A percentile compares a stretch with the other conserved stretches of the same genome.
Conservation (phyloP, 371 early-diverging fungal genomes). For the Phascolomyces articulosus region DNA sequence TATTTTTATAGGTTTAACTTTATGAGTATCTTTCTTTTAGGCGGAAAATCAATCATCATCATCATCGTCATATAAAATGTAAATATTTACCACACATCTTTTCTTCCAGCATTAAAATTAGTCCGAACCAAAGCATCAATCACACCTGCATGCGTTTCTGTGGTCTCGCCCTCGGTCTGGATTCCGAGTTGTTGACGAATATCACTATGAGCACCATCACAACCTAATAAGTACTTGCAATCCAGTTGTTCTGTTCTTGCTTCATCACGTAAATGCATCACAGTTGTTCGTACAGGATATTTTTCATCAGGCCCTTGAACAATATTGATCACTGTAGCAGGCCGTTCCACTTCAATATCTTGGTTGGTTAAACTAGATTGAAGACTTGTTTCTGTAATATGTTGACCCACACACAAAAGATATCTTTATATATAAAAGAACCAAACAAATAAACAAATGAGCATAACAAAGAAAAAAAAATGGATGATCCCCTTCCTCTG, state of each 20-base stretch:
- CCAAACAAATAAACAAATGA: no score
- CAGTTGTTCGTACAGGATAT: slow-evolving; percentile 37
- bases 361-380: slow-evolving; percentile 30
- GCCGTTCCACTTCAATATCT: slow-evolving; percentile 48
- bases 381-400: slow-evolving; percentile 46
- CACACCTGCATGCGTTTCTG: slow-evolving; percentile 47
- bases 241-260: slow-evolving; percentile 31
- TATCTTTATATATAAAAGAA: slow-evolving; percentile 19
- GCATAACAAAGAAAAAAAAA: no score
- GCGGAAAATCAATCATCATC: no score
- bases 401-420: slow-evolving; percentile 49
- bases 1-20: background rate
- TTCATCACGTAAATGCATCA: slow-evolving; percentile 39
- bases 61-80: background rate
- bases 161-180: slow-evolving; percentile 40
- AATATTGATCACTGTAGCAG: slow-evolving; percentile 36
- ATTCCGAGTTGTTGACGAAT: slow-evolving; percentile 41
- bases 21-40: no score
- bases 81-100: slow-evolving; percentile 45
- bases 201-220: slow-evolving; percentile 53
- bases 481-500: no score
- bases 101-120: slow-evolving; percentile 38
- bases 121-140: slow-evolving; percentile 50
- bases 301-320: slow-evolving; percentile 9
- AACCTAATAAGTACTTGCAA: slow-evolving; percentile 47